These are phyloP conservation scores for Schwanniomyces sp. DNA, from an alignment of 805 yeast species.

Conservation along the genomic window DNA sequence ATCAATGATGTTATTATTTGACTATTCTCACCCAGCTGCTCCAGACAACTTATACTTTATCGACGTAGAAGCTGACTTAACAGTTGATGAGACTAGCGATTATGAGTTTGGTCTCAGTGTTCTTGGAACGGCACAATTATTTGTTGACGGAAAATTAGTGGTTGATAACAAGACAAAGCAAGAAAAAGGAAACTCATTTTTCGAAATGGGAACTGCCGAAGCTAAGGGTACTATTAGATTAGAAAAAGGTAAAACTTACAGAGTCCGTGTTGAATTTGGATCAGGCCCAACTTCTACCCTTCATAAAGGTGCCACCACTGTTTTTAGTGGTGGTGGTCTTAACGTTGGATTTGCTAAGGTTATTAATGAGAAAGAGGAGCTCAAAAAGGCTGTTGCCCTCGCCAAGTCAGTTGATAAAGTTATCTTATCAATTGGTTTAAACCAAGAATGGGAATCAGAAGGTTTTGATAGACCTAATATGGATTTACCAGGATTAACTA, in stretches of 20 bases:
- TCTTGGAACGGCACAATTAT: slow-evolving; percentile 56
- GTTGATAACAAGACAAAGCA: slow-evolving; percentile 59
- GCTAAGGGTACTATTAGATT: slow-evolving; percentile 40
- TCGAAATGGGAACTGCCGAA: slow-evolving; percentile 48
- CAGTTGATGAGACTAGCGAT: slow-evolving; percentile 46
- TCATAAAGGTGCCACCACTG: slow-evolving; percentile 4
- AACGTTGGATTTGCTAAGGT: slow-evolving; percentile 20
- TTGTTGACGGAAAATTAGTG: slow-evolving; percentile 49
- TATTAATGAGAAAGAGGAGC: slow-evolving; percentile 22
- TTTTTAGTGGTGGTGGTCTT: slow-evolving; percentile 22
- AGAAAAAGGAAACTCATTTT: slow-evolving; percentile 47
- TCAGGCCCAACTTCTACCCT: slow-evolving; percentile 26
- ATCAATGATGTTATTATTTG: slow-evolving; percentile 18
- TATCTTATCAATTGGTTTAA: slow-evolving; percentile 25
- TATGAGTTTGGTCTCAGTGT: slow-evolving; percentile 54
- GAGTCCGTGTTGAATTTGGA: slow-evolving; percentile 50
- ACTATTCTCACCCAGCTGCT: slow-evolving; percentile 16
- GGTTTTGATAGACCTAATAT: slow-evolving; percentile 28
- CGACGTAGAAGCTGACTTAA: slow-evolving; percentile 42
- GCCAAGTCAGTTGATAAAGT: slow-evolving; percentile 30
- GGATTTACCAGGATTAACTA: slow-evolving; percentile 28
- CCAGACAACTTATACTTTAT: slow-evolving; percentile 35
- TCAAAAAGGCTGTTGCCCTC: slow-evolving; percentile 20
- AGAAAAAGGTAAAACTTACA: slow-evolving; percentile 45
- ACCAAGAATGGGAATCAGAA: slow-evolving; percentile 31